Conservation (phyloP, 495 filamentous ascomycete genomes). For the Trichoderma gamsii region DNA sequence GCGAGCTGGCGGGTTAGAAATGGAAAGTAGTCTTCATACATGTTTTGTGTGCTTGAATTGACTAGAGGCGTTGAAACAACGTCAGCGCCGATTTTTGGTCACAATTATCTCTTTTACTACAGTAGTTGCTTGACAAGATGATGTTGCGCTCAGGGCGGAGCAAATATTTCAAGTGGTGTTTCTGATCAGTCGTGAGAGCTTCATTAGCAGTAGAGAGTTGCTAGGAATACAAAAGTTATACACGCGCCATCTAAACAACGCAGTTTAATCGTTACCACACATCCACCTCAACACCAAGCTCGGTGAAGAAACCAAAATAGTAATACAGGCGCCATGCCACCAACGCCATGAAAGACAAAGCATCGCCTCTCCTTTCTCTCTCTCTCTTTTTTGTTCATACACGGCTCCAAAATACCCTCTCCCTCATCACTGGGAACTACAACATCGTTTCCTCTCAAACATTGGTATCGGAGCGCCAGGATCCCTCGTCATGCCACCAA, state of each 20-base stretch:
- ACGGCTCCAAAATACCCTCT: neutral
- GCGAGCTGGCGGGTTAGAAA: conserved; percentile 20
- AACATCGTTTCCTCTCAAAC: conserved; percentile 25
- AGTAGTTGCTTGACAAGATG: neutral
- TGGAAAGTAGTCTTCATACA: neutral
- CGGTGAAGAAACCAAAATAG: neutral
- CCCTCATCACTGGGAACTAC: conserved; percentile 7
- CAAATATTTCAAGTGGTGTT: neutral
- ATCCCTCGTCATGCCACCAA: conserved; percentile 53
- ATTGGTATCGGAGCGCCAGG: conserved; percentile 28
- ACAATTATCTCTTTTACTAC: neutral
- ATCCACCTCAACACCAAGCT: neutral
- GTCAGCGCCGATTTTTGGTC: neutral
- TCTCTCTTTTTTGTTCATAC: neutral
- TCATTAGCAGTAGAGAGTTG: conserved; percentile 1
- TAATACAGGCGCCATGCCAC: neutral
- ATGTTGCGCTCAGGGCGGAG: neutral
- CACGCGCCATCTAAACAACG: neutral
- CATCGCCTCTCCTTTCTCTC: neutral
- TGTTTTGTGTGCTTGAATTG: neutral
- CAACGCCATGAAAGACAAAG: neutral
- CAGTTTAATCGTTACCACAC: conserved; percentile 5
- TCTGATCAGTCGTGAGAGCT: neutral
- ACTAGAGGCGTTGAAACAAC: neutral
- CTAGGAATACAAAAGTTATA: neutral